phyloP scores from a whole-genome alignment of 495 filamentous ascomycete species.

The Aspergillus nidulans region DNA sequence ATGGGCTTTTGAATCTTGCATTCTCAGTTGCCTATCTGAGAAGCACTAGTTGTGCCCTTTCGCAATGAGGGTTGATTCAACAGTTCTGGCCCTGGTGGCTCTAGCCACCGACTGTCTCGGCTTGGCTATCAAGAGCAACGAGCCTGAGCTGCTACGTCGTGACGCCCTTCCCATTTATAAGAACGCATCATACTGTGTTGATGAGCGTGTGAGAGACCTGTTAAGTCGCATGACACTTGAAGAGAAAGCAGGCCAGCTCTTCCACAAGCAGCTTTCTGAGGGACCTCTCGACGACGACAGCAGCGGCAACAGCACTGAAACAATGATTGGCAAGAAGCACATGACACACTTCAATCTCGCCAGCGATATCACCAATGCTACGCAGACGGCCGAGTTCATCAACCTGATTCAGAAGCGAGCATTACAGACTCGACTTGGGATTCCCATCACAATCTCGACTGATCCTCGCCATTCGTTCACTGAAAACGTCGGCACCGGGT shows the following conservation, averaged over 20 bases:
- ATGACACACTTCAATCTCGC: slow-evolving; percentile 6
- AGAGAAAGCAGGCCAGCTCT: slow-evolving; percentile 8
- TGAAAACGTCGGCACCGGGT: slow-evolving; percentile 2
- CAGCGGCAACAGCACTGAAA: neutral
- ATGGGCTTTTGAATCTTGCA: too few species aligned
- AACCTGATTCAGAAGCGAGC: slow-evolving; percentile 4
- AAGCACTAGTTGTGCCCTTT: neutral
- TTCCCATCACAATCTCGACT: slow-evolving; percentile 2
- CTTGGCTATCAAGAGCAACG: neutral
- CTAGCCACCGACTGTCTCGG: neutral
- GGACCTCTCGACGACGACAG: neutral
- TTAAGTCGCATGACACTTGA: slow-evolving; percentile 5
- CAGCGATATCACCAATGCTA: neutral
- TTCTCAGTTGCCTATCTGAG: too few species aligned
- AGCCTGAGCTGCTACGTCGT: neutral
- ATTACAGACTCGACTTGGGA: neutral
- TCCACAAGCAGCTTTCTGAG: neutral
- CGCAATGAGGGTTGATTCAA: neutral
- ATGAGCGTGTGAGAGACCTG: slow-evolving; percentile 4
- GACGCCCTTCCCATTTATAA: neutral
- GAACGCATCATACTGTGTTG: neutral
- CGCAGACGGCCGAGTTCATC: neutral
- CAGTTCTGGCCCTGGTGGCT: neutral
- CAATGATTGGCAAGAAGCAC: neutral
- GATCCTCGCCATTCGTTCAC: slow-evolving; percentile 3